Evolutionary conservation across 2,329 filamentous ascomycete genomes (phyloP).

Genomic region (Beauveria brongniartii): DNA sequence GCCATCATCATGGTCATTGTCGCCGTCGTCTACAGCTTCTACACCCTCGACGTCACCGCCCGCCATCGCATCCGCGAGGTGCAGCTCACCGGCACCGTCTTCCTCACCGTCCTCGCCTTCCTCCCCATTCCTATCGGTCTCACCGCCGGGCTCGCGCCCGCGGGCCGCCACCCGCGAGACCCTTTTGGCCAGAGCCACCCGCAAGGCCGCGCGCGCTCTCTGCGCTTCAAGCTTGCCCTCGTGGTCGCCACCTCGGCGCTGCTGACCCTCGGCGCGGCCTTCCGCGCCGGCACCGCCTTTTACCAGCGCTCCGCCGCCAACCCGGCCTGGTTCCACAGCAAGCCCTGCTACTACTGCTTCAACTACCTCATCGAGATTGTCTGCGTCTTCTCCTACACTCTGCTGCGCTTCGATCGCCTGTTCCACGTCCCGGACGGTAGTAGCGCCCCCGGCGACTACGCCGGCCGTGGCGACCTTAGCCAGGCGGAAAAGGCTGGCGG

Average conservation of each 20-base stretch:
- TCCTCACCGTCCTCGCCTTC: slow-evolving; percentile 57
- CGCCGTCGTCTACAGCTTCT: slow-evolving; percentile 56
- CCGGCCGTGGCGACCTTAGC: slow-evolving; percentile 12
- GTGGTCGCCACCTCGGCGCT: slow-evolving; percentile 50
- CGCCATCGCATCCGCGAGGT: slow-evolving; percentile 50
- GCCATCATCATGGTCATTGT: slow-evolving; percentile 60
- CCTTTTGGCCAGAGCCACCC: slow-evolving; percentile 52
- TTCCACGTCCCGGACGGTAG: slow-evolving; percentile 70
- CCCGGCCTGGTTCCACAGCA: slow-evolving; percentile 63
- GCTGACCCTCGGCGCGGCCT: slow-evolving; percentile 60
- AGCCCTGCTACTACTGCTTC: slow-evolving; percentile 71
- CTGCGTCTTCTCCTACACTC: slow-evolving; percentile 58
- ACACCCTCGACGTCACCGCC: slow-evolving; percentile 48
- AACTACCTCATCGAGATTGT: slow-evolving; percentile 68
- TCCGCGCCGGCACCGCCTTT: slow-evolving; percentile 55
- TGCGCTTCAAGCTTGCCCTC: slow-evolving; percentile 58
- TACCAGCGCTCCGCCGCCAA: slow-evolving; percentile 37
- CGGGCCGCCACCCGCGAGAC: slow-evolving; percentile 37
- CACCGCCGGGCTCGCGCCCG: slow-evolving; percentile 29
- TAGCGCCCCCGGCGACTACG: slow-evolving; percentile 46
- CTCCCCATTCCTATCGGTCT: slow-evolving; percentile 50
- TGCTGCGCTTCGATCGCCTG: slow-evolving; percentile 62
- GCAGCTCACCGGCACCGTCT: slow-evolving; percentile 57
- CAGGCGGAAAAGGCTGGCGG: slow-evolving; percentile 11
- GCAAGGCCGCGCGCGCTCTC: slow-evolving; percentile 49